Evolutionary conservation across 805 yeast species (phyloP), one percentile per base, ranked within the genome.

Genomic region (Metschnikowia similis): DNA sequence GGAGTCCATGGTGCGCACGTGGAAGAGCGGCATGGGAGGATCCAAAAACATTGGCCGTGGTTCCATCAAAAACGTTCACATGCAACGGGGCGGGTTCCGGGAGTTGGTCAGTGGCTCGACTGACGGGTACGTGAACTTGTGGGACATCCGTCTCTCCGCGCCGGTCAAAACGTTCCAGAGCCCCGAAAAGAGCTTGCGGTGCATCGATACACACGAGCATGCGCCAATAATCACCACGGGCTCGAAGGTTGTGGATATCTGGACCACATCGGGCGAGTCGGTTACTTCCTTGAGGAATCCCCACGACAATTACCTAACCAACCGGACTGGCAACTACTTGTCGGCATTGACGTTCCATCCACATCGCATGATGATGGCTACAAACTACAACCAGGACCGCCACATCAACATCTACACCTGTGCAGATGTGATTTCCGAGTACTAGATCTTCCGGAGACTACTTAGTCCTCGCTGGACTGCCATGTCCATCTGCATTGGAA

Each of bases 51-150:
- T 52, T 17, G 66, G 70, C 4, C 73, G 74, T 49, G 76, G 82
- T 2, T 77, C 89, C 59, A 82, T 92, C 39, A 74, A 83, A 41
- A 89, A 87, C 57, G 83, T 91, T 8, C 96, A 89, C 61, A 86
- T 94, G 95, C 99, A 94, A 71, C 77, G 99, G 59, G 99, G 99
- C 35, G 99, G 99, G 0, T 82, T 82, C 59, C 76, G 99, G 49
- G 99, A 94, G 63, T 75, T 94, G 41, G 85, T 86, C 2, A 83
- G 92, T 55, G 98, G 96, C 0, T 77, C 86, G 8, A 71, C 87
- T 0, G 94, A 88, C 61, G 97, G 99, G 1, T 72, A 76, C 41
- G 86, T 94, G 3, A 87, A 85, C 49, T 65, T 94, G 27, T 94
- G 98, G 98, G 99, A 94, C 67, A 85, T 94, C 30, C 75, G 99